Percentiles rank a stretch among this genome's conserved stretches.
Conservation (phyloP, 75 land plant species). For the Isoetes taiwanensis region DNA sequence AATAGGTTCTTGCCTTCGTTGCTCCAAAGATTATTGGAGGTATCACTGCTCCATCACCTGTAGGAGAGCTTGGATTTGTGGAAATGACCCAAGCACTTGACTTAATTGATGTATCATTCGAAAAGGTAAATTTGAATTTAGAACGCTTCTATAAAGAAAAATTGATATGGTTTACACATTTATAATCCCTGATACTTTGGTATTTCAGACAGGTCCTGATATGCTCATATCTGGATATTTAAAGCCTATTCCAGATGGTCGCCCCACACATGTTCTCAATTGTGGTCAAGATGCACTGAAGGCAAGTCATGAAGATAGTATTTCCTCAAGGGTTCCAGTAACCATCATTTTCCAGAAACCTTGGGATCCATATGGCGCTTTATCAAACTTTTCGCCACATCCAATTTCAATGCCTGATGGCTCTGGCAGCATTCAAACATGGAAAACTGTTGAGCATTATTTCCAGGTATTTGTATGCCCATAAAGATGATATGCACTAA, state of each 20-base stretch:
- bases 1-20: slow-evolving; percentile 95
- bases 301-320: no score
- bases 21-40: slow-evolving; percentile 99
- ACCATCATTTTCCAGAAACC: slow-evolving; percentile 88
- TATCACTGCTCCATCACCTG: slow-evolving; percentile 79
- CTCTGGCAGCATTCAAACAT: slow-evolving; percentile 33
- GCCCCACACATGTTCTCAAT: slow-evolving; percentile 49
- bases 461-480: slow-evolving; percentile 88
- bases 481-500: no score
- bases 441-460: slow-evolving; percentile 90
- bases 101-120: slow-evolving; percentile 64
- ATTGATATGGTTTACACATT: background rate
- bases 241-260: slow-evolving; percentile 73
- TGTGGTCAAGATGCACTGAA: slow-evolving; percentile 22
- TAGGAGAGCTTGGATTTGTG: slow-evolving; percentile 93
- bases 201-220: slow-evolving; percentile 78
- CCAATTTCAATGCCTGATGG: slow-evolving; percentile 52
- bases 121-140: slow-evolving; percentile 77
- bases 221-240: slow-evolving; percentile 89
- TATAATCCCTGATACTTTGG: no score
- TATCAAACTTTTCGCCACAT: slow-evolving; percentile 89
- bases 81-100: slow-evolving; percentile 92
- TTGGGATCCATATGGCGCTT: slow-evolving; percentile 90
- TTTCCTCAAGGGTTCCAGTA: slow-evolving; percentile 36
- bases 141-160: no score